These are phyloP conservation scores for Penicillium goetzii DNA, from an alignment of 495 filamentous ascomycete genomes.

Conservation along the genomic window DNA sequence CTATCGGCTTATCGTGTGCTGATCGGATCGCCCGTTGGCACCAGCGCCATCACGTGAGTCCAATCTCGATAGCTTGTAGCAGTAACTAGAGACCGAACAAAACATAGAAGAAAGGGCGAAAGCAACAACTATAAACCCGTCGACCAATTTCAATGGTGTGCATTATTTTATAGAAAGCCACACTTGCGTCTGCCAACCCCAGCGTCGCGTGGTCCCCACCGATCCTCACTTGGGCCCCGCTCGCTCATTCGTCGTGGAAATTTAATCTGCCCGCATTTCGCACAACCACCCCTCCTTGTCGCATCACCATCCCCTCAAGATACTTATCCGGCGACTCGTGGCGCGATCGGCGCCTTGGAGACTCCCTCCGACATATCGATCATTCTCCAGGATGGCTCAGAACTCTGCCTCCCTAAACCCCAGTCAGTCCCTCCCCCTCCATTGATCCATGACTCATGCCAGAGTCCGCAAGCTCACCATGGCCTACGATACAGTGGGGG, in stretches of 20 bases:
- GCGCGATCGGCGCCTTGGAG: conserved; percentile 56
- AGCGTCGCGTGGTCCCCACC: conserved; percentile 31
- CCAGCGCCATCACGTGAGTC: conserved; percentile 36
- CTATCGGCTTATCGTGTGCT: conserved; percentile 15
- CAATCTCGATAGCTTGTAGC: conserved; percentile 17
- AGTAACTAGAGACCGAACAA: not conserved
- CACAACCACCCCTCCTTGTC: conserved; percentile 40
- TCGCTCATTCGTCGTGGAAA: conserved; percentile 41
- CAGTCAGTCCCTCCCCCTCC: conserved; percentile 41
- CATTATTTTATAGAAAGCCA: not conserved
- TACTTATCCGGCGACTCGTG: conserved; percentile 54
- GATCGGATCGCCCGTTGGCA: conserved; percentile 31
- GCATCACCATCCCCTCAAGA: conserved; percentile 42
- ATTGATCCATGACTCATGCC: conserved; percentile 26
- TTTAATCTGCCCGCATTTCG: conserved; percentile 42
- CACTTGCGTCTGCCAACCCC: conserved; percentile 18
- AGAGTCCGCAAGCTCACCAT: conserved; percentile 14
- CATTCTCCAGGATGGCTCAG: conserved; percentile 61
- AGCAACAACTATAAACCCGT: not conserved
- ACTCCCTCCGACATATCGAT: conserved; percentile 48
- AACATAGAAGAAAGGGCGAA: not conserved
- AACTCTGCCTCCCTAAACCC: conserved; percentile 60
- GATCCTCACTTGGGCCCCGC: conserved; percentile 34
- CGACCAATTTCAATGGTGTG: not conserved
- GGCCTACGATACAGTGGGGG: conserved; percentile 47